A percentile compares a stretch with the other conserved stretches of the same genome.
Evolutionary conservation across 192 early-diverging fungal genomes (phyloP).

Genomic region (Entophlyctis luteolus): DNA sequence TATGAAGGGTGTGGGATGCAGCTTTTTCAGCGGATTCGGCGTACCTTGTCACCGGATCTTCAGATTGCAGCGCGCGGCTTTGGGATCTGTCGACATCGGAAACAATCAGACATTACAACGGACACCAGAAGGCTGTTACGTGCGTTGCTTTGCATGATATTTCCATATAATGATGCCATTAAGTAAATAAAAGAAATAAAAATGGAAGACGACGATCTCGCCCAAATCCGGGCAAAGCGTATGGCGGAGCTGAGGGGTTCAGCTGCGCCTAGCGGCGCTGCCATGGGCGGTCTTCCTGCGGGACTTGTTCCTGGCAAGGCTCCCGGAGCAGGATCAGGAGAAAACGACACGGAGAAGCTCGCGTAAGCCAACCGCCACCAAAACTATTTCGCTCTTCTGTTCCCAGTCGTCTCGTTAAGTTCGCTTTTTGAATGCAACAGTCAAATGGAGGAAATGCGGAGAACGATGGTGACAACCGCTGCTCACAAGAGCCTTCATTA

Average conservation of each 20-base stretch:
- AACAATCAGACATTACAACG: constrained; percentile 81
- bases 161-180: constrained; percentile 26
- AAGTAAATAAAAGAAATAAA: neutral
- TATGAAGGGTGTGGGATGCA: constrained; percentile 79
- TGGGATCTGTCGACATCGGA: constrained; percentile 79
- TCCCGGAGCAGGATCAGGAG: constrained; percentile 37
- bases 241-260: constrained; percentile 56
- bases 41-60: constrained; percentile 82
- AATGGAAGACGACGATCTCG: constrained; percentile 72
- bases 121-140: constrained; percentile 84
- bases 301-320: constrained; percentile 38
- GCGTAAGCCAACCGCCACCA: constrained; percentile 48
- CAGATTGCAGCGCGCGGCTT: constrained; percentile 75
- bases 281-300: constrained; percentile 35
- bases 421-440: constrained; percentile 31
- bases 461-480: constrained; percentile 76
- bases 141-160: constrained; percentile 83
- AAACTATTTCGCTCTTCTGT: too few species aligned
- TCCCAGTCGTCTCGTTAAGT: neutral
- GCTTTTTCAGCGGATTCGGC: constrained; percentile 89
- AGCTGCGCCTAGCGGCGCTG: constrained; percentile 25
- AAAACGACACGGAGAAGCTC: constrained; percentile 70
- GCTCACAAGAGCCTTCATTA: too few species aligned
- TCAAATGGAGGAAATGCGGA: constrained; percentile 81
- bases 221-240: constrained; percentile 68